phyloP scores from a whole-genome alignment of 192 early-diverging fungal genomes.

The Entomortierella chlamydospora region DNA sequence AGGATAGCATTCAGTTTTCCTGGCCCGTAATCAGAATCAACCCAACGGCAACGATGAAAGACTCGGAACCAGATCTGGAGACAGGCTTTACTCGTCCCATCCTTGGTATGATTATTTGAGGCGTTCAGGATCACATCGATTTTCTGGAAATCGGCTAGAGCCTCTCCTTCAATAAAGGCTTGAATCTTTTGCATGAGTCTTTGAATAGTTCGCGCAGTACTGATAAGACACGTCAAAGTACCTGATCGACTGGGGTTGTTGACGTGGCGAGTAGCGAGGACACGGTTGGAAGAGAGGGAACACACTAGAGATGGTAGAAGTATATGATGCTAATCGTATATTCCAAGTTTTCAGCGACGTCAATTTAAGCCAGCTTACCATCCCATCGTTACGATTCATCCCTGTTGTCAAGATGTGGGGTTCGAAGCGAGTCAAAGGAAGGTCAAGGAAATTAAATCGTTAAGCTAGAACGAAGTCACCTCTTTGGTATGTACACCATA shows the following conservation, averaged over 20 bases:
- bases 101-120: slow-evolving; percentile 46
- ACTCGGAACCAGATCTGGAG: slow-evolving; percentile 38
- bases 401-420: slow-evolving; percentile 47
- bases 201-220: slow-evolving; percentile 30
- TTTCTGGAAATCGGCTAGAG: slow-evolving; percentile 19
- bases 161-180: slow-evolving; percentile 31
- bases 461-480: too few relatives aligned
- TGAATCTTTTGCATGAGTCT: slow-evolving; percentile 40
- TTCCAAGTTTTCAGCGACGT: background rate
- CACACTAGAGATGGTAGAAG: slow-evolving; percentile 5
- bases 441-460: too few relatives aligned
- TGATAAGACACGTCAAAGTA: slow-evolving; percentile 21
- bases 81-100: slow-evolving; percentile 39
- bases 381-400: slow-evolving; percentile 38
- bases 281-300: slow-evolving; percentile 26
- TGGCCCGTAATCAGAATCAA: slow-evolving; percentile 17
- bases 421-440: background rate
- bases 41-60: slow-evolving; percentile 25
- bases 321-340: background rate
- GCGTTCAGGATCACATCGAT: slow-evolving; percentile 45
- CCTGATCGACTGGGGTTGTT: slow-evolving; percentile 45
- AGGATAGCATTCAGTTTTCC: slow-evolving; percentile 34
- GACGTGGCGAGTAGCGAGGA: slow-evolving; percentile 25
- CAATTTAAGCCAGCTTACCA: slow-evolving; percentile 12
- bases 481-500: background rate